Conservation (phyloP, 139 green algal species). For the Mychonastes homosphaera region DNA sequence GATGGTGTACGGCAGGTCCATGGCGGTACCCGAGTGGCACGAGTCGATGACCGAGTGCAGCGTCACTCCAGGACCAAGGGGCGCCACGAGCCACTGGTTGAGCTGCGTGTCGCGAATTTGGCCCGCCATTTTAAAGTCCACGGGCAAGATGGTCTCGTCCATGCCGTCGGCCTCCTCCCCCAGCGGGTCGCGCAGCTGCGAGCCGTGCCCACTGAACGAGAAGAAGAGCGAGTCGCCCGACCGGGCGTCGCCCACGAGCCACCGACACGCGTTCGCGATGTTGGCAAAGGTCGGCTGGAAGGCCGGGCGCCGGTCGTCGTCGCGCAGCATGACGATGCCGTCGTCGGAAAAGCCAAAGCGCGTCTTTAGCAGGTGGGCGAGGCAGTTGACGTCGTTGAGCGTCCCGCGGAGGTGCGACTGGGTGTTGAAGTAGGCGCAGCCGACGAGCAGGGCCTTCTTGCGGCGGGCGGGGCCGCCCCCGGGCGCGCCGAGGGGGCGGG, state of each 20-base stretch:
- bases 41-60: conserved; percentile 54
- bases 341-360: conserved; percentile 14
- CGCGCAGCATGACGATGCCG: conserved; percentile 11
- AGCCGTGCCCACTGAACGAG: conserved; percentile 65
- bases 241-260: conserved; percentile 13
- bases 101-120: conserved; percentile 38
- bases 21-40: conserved; percentile 44
- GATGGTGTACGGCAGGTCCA: conserved; percentile 60
- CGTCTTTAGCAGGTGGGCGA: conserved; percentile 17
- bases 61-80: conserved; percentile 28
- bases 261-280: conserved; percentile 5
- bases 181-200: conserved; percentile 44
- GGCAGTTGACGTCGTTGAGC: conserved; percentile 19
- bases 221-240: conserved; percentile 68
- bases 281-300: background rate
- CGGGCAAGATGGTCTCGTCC: conserved; percentile 43
- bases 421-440: conserved; percentile 9
- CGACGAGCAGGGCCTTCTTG: no score
- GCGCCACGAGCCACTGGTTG: conserved; percentile 20
- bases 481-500: no score
- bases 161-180: conserved; percentile 41
- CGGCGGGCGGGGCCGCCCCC: no score
- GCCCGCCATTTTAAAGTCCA: conserved; percentile 12
- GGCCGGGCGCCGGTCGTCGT: conserved; percentile 7
- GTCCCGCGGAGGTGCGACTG: conserved; percentile 6